Base-by-base conservation (phyloP, 768 basidiomycete genomes). In the Tulasnella sp. region DNA sequence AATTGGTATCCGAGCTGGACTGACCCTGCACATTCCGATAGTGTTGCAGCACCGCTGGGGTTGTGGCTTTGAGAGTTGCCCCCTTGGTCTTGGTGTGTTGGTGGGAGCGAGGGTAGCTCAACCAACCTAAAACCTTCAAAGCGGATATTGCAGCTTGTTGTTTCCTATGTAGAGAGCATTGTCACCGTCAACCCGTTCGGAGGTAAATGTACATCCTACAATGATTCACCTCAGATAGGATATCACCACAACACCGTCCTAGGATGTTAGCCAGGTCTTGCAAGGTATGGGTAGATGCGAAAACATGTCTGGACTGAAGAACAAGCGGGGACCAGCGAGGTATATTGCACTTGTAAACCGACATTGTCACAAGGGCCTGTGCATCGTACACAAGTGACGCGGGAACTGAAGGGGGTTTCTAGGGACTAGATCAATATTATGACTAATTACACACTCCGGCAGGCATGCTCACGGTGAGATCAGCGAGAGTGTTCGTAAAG, bases 251-350 rank as follows among this genome's bases (percentile, higher is more conserved):
- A 7, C 87, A 83, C 81, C 94, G 95, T 31, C 91, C 90, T 38
- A 95, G 88, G 39, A 85, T 84, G 6, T 87, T 85, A 78, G 88
- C 88, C 18, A 95, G 84, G 80, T 94, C 91, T 27, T 87, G 88
- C 3, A 96, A 88, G 0, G 91, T 92, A 82, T 94, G 92, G 6
- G 91, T 91, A n/a, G 93, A 91, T 21, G 92, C 83, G 9, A 93
- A 83, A 16, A 88, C 89, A 83, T 94, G 92, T 82, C 92, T 92
- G 12, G 93, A 94, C 79, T 88, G 85, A 48, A 92, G 91, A 72
- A 87, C 86, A 16, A 92, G 85, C 88, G 75, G 89, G 90, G 76
- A 89, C 89, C 31, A 89, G 87, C 91, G 92, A 93, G 31, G 88
- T 82, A 36, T 92, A 42, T 56, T 85, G 78, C 88, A 90, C 81